These are phyloP conservation scores for Cruciata laevipes DNA, from an alignment of 257 asterid species.

Conservation along the genomic window DNA sequence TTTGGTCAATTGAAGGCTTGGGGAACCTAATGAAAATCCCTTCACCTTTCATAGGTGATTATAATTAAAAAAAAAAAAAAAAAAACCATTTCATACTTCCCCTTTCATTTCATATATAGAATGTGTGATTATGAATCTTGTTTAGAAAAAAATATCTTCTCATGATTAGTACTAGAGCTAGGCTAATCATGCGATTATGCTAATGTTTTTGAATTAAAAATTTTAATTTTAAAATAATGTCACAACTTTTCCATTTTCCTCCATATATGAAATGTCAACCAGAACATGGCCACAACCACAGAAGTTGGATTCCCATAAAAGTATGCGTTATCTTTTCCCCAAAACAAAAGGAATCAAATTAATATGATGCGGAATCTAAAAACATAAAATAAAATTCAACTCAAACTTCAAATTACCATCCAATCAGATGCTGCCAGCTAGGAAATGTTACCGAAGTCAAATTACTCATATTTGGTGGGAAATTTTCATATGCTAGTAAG, in stretches of 20 bases:
- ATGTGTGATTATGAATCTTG: background rate
- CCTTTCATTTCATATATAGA: too few species aligned
- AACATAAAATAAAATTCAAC: background rate
- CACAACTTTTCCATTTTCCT: slow-evolving; percentile 1
- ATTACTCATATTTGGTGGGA: background rate
- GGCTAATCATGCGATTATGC: background rate
- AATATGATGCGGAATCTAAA: background rate
- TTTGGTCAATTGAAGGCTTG: too few species aligned
- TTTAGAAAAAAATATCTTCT: background rate
- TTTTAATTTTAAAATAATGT: too few species aligned
- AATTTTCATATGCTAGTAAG: background rate
- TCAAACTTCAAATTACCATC: background rate
- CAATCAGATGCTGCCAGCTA: background rate
- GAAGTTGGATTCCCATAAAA: background rate
- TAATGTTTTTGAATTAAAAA: background rate
- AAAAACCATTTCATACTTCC: too few species aligned
- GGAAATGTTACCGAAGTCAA: background rate
- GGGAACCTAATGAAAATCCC: too few species aligned
- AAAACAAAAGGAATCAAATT: background rate
- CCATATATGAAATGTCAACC: background rate
- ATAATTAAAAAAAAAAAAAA: too few species aligned
- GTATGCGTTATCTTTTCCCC: background rate
- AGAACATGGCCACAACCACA: background rate
- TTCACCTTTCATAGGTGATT: too few species aligned
- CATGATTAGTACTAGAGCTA: background rate